Conservation (phyloP, 163 green algal genomes). For the Scenedesmus sp. region DNA sequence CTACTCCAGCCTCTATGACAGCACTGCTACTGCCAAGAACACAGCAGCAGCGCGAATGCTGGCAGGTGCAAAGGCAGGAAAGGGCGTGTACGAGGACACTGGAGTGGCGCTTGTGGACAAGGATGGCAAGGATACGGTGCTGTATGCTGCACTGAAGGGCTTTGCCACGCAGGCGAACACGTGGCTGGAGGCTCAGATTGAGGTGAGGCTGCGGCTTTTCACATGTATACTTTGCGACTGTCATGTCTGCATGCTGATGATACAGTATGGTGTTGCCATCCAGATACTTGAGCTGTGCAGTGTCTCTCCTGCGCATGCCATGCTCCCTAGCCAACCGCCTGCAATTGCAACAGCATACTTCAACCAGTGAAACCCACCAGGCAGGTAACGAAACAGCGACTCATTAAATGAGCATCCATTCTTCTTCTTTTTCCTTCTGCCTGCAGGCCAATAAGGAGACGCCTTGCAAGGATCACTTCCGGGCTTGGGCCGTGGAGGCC, state of each 20-base stretch:
- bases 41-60: not conserved
- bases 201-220: not conserved
- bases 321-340: too few relatives aligned
- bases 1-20: not conserved
- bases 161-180: not conserved
- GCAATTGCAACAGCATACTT: too few relatives aligned
- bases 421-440: not conserved
- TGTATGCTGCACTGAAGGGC: not conserved
- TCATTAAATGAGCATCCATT: too few relatives aligned
- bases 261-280: too few relatives aligned
- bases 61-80: not conserved
- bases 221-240: too few relatives aligned
- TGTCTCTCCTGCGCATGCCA: too few relatives aligned
- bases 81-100: not conserved
- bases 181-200: not conserved
- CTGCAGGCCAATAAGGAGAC: not conserved
- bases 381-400: too few relatives aligned
- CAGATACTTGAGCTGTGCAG: too few relatives aligned
- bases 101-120: not conserved
- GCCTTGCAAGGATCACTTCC: not conserved
- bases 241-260: too few relatives aligned
- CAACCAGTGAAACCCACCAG: too few relatives aligned
- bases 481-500: not conserved
- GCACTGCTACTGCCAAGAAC: not conserved
- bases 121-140: not conserved